Evolutionary conservation across 176 grass and related monocot species (phyloP).

Genomic region (Triticum turgidum): DNA sequence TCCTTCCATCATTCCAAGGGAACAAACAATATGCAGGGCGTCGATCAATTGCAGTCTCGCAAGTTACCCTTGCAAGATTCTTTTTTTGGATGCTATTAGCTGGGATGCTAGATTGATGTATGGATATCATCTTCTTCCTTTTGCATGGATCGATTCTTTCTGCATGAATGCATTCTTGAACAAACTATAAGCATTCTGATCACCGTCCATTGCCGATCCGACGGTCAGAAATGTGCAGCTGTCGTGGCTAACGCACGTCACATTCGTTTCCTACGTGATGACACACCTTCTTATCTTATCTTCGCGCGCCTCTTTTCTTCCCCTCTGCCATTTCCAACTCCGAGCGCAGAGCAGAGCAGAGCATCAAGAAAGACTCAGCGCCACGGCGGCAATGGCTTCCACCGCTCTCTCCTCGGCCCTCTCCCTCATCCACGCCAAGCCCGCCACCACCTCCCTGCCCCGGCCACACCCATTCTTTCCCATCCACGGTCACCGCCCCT

Average conservation of each 20-base stretch:
- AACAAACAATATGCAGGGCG: background rate
- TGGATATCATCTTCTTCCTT: background rate
- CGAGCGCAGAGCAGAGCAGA: background rate
- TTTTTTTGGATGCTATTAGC: background rate
- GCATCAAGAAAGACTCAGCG: background rate
- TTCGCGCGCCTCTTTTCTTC: background rate
- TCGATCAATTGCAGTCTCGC: background rate
- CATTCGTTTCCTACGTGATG: background rate
- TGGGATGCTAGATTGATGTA: background rate
- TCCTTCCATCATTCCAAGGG: background rate
- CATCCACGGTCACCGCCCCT: background rate
- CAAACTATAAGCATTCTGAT: background rate
- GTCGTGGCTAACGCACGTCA: background rate
- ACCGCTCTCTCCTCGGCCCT: slow-evolving; percentile 27
- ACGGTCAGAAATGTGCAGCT: background rate
- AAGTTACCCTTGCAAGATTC: background rate
- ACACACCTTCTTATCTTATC: slow-evolving; percentile 25
- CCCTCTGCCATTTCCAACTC: background rate
- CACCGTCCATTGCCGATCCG: background rate
- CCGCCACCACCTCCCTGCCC: background rate
- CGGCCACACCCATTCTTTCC: background rate
- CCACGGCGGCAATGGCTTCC: slow-evolving; percentile 29
- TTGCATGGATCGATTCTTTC: background rate
- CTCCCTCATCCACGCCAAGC: background rate
- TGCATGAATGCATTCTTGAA: background rate